phyloP scores from a whole-genome alignment of 169 alveolate genomes.

The Plasmodium gonderi region DNA sequence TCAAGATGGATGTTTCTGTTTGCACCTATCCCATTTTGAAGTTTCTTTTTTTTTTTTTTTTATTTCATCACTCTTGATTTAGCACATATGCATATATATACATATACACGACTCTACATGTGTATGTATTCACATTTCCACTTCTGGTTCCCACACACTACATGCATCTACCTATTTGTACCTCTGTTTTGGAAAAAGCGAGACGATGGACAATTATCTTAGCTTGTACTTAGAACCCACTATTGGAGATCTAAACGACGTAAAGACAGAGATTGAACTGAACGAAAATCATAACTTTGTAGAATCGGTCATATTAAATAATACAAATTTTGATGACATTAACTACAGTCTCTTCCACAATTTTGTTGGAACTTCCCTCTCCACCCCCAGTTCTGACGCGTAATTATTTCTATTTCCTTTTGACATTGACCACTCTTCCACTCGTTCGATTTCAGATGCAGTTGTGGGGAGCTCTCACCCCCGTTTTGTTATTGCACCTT shows the following conservation, averaged over 20 bases:
- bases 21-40: too few species aligned
- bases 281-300: background rate
- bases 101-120: too few species aligned
- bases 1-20: too few species aligned
- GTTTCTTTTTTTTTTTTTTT: too few species aligned
- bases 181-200: slow-evolving; percentile 12
- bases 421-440: background rate
- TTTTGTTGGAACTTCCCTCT: background rate
- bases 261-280: background rate
- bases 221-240: slow-evolving; percentile 4
- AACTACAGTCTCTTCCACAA: background rate
- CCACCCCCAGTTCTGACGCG: background rate
- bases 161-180: background rate
- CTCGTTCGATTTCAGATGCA: too few species aligned
- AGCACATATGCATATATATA: too few species aligned
- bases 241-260: background rate
- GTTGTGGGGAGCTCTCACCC: too few species aligned
- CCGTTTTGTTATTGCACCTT: too few species aligned
- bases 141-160: background rate
- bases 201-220: slow-evolving; percentile 30
- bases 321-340: background rate
- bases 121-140: background rate
- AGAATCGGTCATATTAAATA: background rate
- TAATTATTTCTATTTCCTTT: background rate
- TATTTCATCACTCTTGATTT: too few species aligned